These are phyloP conservation scores for Colletotrichum sp. DNA, from an alignment of 2,329 filamentous ascomycete species.

Conservation along the genomic window DNA sequence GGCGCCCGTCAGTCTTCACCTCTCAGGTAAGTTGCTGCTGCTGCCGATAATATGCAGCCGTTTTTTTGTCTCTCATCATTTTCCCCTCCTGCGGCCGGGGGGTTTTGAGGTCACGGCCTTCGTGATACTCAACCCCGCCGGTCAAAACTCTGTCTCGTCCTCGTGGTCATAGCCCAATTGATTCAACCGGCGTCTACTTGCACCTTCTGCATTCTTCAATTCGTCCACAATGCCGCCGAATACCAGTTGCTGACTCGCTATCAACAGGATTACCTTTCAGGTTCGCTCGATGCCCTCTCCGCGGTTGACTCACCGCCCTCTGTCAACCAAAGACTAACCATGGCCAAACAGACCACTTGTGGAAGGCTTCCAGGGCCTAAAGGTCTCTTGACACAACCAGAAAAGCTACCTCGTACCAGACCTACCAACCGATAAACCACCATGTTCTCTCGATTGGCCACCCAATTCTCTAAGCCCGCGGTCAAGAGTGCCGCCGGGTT, in stretches of 20 bases:
- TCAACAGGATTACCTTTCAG: constrained; percentile 76
- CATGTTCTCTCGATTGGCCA: constrained; percentile 67
- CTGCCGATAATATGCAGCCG: not conserved
- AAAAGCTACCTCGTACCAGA: not conserved
- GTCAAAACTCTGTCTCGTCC: constrained; percentile 7
- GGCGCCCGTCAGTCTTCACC: constrained; percentile 83
- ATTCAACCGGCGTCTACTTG: not conserved
- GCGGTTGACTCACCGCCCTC: constrained; percentile 47
- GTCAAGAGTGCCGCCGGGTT: constrained; percentile 48
- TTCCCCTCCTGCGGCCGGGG: not conserved
- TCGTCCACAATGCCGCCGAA: not conserved
- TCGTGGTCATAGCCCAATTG: constrained; percentile 6
- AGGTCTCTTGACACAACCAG: constrained; percentile 27
- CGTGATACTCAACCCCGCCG: constrained; percentile 15
- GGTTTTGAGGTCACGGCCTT: not conserved
- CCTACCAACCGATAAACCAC: constrained; percentile 29
- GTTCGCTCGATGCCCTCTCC: constrained; percentile 48
- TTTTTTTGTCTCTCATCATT: not conserved
- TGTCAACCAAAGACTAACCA: constrained; percentile 31
- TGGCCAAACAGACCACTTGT: constrained; percentile 52
- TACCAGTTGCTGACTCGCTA: constrained; percentile 45
- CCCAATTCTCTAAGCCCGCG: constrained; percentile 58
- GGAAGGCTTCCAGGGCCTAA: constrained; percentile 57
- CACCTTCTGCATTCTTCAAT: not conserved
- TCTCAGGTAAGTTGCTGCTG: constrained; percentile 70